Evolutionary conservation across 78 protist species (phyloP), one percentile per base, ranked within the genome.

Genomic region (Dictyostelium intermedium): DNA sequence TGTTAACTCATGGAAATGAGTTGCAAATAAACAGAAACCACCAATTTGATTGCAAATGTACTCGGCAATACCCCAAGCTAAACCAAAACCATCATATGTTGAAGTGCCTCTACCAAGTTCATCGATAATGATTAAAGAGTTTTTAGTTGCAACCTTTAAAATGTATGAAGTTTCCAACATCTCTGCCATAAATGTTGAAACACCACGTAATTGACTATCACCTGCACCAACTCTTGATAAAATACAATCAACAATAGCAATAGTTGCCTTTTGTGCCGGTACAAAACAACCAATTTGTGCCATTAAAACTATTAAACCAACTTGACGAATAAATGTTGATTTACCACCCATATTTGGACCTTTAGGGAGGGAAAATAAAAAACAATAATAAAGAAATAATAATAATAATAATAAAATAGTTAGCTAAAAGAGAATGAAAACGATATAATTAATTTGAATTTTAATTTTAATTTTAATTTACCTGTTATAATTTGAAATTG

Each of bases 31-130:
- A 81, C 96, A 92, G 16, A 92, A 95, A 18, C 85, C 56, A 11
- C 95, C 95, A 45, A 96, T 87, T 27, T 92, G 43, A 35, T 79
- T 85, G 41, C 92, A 95, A 43, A 84, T 73, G 61, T 84, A 98
- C 95, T 97, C 99, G 0, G 98, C 94, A 32, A 99, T 99, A 35
- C 99, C 98, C 98, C 98, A 98, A 34, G 99, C 99, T 7, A 99
- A 97, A 50, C 99, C 99, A 70, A 96, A 99, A 5, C 99, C 99
- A 74, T 99, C 99, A 89, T 97, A 97, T 0, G 99, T 99, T 11
- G 99, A 98, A 9, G 99, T 99, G 10, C 99, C 99, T 4, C 99
- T 56, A 1, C 99, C 99, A 2, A 99, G 98, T 92, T 99, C 99
- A 92, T 99, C 99, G 34, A 99, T 95, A 80, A 99, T 97, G 16